Evolutionary conservation across 139 green algal genomes (phyloP).

Genomic region (Pycnococcus provasolii): DNA sequence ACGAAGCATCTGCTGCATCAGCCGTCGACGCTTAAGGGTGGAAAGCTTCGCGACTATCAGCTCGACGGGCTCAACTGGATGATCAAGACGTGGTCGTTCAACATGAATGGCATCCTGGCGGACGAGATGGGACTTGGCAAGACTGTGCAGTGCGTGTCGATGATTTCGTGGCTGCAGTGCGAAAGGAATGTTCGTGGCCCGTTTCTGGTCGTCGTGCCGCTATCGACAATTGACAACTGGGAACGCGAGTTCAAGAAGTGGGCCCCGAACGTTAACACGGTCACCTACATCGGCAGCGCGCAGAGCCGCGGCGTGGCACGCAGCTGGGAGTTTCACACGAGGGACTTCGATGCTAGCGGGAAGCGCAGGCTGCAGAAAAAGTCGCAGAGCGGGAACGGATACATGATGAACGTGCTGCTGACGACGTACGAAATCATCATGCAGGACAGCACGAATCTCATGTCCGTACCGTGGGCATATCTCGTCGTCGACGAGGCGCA

Average conservation of each 20-base stretch:
- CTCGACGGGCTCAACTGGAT: conserved; percentile 80
- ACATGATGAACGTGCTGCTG: conserved; percentile 55
- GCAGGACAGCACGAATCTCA: conserved; percentile 53
- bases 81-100: conserved; percentile 51
- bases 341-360: no score
- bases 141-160: conserved; percentile 62
- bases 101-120: conserved; percentile 82
- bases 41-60: conserved; percentile 83
- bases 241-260: conserved; percentile 74
- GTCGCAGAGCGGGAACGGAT: no score
- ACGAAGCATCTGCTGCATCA: conserved; percentile 33
- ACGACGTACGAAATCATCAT: conserved; percentile 88
- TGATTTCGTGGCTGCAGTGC: conserved; percentile 56
- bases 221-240: conserved; percentile 84
- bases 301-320: conserved; percentile 47
- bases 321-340: conserved; percentile 46
- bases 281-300: conserved; percentile 84
- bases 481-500: conserved; percentile 72
- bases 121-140: conserved; percentile 86
- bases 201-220: conserved; percentile 79
- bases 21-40: conserved; percentile 51
- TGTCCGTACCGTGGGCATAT: conserved; percentile 63
- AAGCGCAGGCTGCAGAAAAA: no score
- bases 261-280: conserved; percentile 46
- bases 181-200: conserved; percentile 51